phyloP scores from a whole-genome alignment of 345 rosid species.

The Cardamine resedifolia region DNA sequence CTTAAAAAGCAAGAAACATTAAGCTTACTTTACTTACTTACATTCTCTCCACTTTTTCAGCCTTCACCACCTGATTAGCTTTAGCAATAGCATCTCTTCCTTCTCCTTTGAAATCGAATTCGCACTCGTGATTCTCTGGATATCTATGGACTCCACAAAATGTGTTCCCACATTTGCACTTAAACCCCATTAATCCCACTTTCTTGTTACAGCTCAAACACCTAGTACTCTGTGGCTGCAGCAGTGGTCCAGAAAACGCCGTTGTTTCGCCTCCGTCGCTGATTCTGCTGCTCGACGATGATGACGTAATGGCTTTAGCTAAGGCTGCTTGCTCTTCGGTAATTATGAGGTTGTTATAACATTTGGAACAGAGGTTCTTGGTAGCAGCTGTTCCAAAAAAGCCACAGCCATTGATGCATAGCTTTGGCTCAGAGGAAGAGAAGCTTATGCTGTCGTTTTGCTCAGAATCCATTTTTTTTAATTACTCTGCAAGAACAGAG shows the following conservation, averaged over 20 bases:
- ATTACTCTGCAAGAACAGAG: neutral
- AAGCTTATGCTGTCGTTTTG: constrained; percentile 61
- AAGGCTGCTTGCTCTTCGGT: neutral
- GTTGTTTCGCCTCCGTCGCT: constrained; percentile 17
- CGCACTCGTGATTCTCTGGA: constrained; percentile 71
- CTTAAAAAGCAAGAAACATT: neutral
- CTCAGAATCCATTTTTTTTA: constrained; percentile 40
- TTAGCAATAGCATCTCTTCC: constrained; percentile 63
- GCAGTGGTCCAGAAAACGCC: neutral
- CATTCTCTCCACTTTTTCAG: constrained; percentile 62
- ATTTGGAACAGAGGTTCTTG: constrained; percentile 70
- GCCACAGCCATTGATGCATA: constrained; percentile 72
- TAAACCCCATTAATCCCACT: constrained; percentile 67
- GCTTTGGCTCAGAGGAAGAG: constrained; percentile 47
- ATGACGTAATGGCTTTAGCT: neutral
- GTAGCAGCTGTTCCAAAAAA: constrained; percentile 63
- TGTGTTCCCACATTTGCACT: constrained; percentile 69
- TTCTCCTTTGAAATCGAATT: constrained; percentile 65
- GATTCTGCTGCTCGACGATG: neutral
- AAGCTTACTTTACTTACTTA: constrained; percentile 12
- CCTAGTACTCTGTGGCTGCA: neutral
- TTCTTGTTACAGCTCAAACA: constrained; percentile 70
- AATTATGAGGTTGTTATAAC: constrained; percentile 44
- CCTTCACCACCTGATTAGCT: constrained; percentile 67
- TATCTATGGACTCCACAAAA: constrained; percentile 71